Conservation (phyloP, 352 stramenopile genomes). For the Globisporangium spinosum region DNA sequence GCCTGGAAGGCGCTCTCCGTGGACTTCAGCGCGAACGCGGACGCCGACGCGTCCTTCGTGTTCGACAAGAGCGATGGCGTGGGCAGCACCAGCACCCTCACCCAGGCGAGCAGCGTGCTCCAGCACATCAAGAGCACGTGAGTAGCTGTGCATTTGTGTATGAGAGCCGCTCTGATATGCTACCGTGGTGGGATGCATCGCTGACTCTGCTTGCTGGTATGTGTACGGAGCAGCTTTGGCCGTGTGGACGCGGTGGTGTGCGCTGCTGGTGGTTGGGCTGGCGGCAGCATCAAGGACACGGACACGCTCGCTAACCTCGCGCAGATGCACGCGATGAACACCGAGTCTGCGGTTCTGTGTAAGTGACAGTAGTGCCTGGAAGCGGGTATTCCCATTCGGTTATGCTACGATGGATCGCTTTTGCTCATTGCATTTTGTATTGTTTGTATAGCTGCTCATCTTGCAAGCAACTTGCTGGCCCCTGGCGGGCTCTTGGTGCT, state of each 20-base stretch:
- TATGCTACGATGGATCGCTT: background rate
- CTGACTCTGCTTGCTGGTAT: constrained; percentile 7
- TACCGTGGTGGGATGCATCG: background rate
- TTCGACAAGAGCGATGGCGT: constrained; percentile 25
- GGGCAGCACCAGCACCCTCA: constrained; percentile 31
- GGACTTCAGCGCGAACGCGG: constrained; percentile 61
- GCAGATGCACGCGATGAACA: constrained; percentile 78
- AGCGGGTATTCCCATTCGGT: background rate
- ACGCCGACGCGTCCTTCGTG: constrained; percentile 46
- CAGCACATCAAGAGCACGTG: constrained; percentile 50
- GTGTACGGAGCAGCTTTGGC: constrained; percentile 34
- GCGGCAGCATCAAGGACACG: constrained; percentile 62
- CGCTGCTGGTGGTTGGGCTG: constrained; percentile 75
- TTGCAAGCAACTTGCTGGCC: constrained; percentile 64
- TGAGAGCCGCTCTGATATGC: background rate
- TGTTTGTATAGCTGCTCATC: constrained; percentile 56
- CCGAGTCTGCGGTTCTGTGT: constrained; percentile 59
- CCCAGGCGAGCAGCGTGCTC: constrained; percentile 49
- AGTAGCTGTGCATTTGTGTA: background rate
- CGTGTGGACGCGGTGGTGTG: constrained; percentile 77
- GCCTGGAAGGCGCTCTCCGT: constrained; percentile 72
- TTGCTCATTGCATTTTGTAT: constrained; percentile 11
- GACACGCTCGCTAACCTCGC: constrained; percentile 60
- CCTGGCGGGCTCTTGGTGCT: constrained; percentile 74
- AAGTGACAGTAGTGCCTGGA: background rate